A percentile compares a stretch with the other conserved stretches of the same genome.
phyloP scores from a whole-genome alignment of 768 basidiomycete species.

The Phylloporus rhodoxanthus region DNA sequence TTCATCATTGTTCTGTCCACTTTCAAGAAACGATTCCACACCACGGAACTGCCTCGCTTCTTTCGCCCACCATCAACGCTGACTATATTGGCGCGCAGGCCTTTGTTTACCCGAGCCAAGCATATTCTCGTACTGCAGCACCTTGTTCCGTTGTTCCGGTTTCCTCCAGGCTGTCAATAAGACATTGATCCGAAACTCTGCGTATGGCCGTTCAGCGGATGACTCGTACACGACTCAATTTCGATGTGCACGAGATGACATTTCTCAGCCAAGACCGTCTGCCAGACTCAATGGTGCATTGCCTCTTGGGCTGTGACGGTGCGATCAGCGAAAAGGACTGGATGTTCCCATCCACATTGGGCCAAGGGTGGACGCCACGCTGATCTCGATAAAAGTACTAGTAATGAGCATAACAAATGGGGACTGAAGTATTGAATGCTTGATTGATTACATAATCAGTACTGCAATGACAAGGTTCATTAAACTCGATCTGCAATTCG shows the following conservation, averaged over 20 bases:
- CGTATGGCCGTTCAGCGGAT: neutral
- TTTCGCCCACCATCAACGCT: neutral
- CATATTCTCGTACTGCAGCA: neutral
- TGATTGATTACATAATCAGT: conserved; percentile 24
- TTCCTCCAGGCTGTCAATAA: neutral
- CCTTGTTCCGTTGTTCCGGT: neutral
- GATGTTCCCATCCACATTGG: conserved; percentile 7
- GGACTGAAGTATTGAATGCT: too few relatives aligned
- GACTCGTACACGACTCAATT: neutral
- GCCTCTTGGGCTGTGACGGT: conserved; percentile 9
- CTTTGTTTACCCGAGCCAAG: neutral
- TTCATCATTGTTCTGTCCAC: conserved; percentile 17
- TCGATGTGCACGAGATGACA: neutral
- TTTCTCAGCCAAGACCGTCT: too few relatives aligned
- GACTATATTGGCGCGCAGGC: neutral
- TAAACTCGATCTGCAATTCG: conserved; percentile 11
- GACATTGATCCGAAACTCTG: neutral
- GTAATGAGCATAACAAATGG: too few relatives aligned
- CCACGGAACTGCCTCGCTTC: conserved; percentile 6
- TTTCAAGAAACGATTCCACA: neutral
- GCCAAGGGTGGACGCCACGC: conserved; percentile 33
- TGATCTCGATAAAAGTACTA: conserved; percentile 9
- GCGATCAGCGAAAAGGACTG: neutral
- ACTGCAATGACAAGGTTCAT: conserved; percentile 21
- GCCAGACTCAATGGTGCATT: neutral